phyloP scores from a whole-genome alignment of 2,329 filamentous ascomycete genomes.

The Aspergillus nomiae region DNA sequence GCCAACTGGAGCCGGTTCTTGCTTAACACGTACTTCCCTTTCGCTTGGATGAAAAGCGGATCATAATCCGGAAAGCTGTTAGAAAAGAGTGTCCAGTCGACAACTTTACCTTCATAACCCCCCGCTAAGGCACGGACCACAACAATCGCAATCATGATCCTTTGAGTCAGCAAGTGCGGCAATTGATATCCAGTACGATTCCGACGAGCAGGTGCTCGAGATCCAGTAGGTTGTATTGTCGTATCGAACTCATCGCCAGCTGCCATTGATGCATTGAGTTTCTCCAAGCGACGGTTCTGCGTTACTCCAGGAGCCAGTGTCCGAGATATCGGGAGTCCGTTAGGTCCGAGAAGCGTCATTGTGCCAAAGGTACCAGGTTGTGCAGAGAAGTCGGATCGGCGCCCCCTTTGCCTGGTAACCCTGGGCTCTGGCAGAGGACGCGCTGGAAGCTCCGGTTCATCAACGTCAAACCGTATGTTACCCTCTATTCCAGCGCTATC shows the following conservation, averaged over 20 bases:
- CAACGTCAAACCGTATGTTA: constrained; percentile 34
- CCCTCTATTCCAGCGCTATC: constrained; percentile 35
- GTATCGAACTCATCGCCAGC: constrained; percentile 8
- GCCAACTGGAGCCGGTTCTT: constrained; percentile 43
- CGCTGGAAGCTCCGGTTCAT: constrained; percentile 17
- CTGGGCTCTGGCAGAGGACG: constrained; percentile 6
- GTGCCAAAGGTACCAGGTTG: not conserved
- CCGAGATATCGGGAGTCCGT: not conserved
- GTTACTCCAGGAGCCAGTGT: not conserved
- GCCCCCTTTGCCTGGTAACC: constrained; percentile 9
- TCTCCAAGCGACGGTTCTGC: constrained; percentile 31
- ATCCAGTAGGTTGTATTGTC: constrained; percentile 6
- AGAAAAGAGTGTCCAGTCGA: constrained; percentile 50
- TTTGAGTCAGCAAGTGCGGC: constrained; percentile 32
- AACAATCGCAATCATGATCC: constrained; percentile 45
- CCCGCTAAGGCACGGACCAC: constrained; percentile 49
- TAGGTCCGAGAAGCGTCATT: not conserved
- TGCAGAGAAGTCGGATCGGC: not conserved
- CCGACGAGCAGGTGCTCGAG: constrained; percentile 23
- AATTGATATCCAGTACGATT: constrained; percentile 26
- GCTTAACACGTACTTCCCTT: constrained; percentile 40
- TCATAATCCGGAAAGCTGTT: constrained; percentile 45
- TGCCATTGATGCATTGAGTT: constrained; percentile 23
- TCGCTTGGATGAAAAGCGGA: constrained; percentile 38
- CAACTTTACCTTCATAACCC: constrained; percentile 42